Percentiles rank a stretch among this genome's conserved stretches.
phyloP scores from a whole-genome alignment of 2,329 filamentous ascomycete genomes.

The Fusarium tricinctum region DNA sequence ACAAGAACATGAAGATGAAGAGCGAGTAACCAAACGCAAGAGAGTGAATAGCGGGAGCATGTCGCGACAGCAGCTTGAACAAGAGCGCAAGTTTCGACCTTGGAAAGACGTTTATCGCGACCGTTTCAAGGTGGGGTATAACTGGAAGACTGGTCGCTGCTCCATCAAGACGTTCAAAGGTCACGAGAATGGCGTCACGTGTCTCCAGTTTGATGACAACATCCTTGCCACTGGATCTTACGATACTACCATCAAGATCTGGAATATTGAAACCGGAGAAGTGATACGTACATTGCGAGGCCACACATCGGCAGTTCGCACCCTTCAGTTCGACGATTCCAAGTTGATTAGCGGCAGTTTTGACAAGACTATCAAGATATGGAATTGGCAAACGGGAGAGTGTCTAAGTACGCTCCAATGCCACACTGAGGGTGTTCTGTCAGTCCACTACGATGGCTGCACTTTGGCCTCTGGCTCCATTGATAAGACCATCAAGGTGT shows the following conservation, averaged over 20 bases:
- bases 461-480: conserved; percentile 90
- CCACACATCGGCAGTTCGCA: conserved; percentile 86
- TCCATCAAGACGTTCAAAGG: conserved; percentile 87
- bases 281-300: conserved; percentile 87
- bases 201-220: conserved; percentile 80
- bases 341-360: conserved; percentile 93
- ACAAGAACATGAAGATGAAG: conserved; percentile 41
- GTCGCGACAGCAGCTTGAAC: conserved; percentile 55
- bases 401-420: conserved; percentile 85
- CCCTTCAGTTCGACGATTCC: conserved; percentile 91
- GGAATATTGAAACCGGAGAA: conserved; percentile 90
- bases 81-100: conserved; percentile 69
- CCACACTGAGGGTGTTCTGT: conserved; percentile 86
- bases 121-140: conserved; percentile 93
- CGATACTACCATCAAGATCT: conserved; percentile 94
- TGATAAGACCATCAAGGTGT: conserved; percentile 91
- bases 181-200: conserved; percentile 79
- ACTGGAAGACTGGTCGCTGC: conserved; percentile 97
- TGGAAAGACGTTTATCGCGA: conserved; percentile 99
- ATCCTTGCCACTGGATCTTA: conserved; percentile 95
- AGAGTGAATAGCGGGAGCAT: conserved; percentile 47
- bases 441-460: conserved; percentile 87
- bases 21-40: conserved; percentile 53
- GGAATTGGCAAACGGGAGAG: conserved; percentile 95
- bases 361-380: conserved; percentile 89